These are phyloP conservation scores for Pugionium dolabratum DNA, from an alignment of 345 rosid genomes.

Conservation along the genomic window DNA sequence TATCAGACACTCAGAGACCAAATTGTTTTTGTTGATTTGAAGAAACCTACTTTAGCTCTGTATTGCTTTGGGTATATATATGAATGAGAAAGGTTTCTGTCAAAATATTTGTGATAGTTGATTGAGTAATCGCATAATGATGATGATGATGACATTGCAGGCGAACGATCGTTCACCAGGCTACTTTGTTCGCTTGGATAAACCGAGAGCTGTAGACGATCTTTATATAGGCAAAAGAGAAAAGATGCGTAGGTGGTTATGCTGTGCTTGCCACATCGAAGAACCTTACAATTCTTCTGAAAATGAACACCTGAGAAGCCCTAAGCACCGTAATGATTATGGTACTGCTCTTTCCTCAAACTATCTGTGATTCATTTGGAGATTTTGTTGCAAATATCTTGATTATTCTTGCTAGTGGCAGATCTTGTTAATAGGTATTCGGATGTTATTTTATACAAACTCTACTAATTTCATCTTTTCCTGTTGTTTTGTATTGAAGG, in stretches of 20 bases:
- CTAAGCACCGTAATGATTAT: conserved; percentile 41
- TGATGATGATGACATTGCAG: conserved; percentile 26
- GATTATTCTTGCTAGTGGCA: conserved; percentile 13
- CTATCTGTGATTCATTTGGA: conserved; percentile 6
- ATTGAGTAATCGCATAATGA: neutral
- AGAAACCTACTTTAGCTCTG: neutral
- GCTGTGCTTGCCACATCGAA: conserved; percentile 85
- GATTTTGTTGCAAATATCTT: neutral
- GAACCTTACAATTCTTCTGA: conserved; percentile 70
- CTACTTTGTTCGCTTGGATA: conserved; percentile 58
- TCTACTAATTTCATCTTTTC: neutral
- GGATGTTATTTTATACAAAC: too few species aligned
- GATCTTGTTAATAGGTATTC: neutral
- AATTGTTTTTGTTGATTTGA: conserved; percentile 17
- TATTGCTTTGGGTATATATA: conserved; percentile 6
- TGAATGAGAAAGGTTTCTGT: neutral
- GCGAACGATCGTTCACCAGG: conserved; percentile 33
- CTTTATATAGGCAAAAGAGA: conserved; percentile 58
- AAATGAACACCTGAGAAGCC: conserved; percentile 62
- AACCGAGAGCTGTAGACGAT: conserved; percentile 51
- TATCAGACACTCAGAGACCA: neutral
- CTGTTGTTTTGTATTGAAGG: conserved; percentile 15
- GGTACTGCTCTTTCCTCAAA: conserved; percentile 26
- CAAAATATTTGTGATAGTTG: conserved; percentile 17
- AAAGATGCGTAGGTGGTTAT: conserved; percentile 95